Evolutionary conservation across 179 eudicot species (phyloP).

Genomic region (Corrigiola litoralis): DNA sequence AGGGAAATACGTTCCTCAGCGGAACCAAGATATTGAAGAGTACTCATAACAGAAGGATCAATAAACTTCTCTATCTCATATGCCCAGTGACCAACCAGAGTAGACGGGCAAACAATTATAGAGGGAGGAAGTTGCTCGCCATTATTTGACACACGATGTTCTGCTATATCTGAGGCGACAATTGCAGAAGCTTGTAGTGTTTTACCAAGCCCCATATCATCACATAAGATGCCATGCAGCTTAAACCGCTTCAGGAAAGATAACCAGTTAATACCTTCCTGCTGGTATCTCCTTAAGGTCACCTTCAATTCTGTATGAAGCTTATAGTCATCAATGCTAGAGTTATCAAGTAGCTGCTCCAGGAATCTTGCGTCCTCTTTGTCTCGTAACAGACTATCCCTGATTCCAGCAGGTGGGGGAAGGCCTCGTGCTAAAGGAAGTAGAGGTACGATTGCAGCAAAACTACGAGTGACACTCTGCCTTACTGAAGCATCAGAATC

Average conservation of each 20-base stretch:
- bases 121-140: constrained; percentile 51
- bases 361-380: constrained; percentile 83
- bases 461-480: constrained; percentile 96
- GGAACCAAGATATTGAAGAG: constrained; percentile 89
- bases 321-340: constrained; percentile 89
- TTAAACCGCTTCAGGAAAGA: constrained; percentile 90
- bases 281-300: constrained; percentile 91
- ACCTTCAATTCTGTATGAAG: constrained; percentile 80
- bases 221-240: constrained; percentile 95
- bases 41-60: constrained; percentile 66
- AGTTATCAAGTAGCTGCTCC: constrained; percentile 97
- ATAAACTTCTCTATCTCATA: constrained; percentile 97
- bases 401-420: constrained; percentile 71
- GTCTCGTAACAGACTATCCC: constrained; percentile 57
- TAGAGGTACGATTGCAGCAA: constrained; percentile 97
- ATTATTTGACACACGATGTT: constrained; percentile 39
- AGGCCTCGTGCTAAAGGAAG: constrained; percentile 97
- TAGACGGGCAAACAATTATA: constrained; percentile 90
- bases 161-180: constrained; percentile 93
- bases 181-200: constrained; percentile 99
- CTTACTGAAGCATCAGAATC: constrained; percentile 90
- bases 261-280: constrained; percentile 98
- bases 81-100: constrained; percentile 99
- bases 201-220: constrained; percentile 99
- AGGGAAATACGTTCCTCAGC: constrained; percentile 77